A percentile compares a stretch with the other conserved stretches of the same genome.
Evolutionary conservation across 768 basidiomycete genomes (phyloP).

Genomic region (Macrolepiota albuminosa): DNA sequence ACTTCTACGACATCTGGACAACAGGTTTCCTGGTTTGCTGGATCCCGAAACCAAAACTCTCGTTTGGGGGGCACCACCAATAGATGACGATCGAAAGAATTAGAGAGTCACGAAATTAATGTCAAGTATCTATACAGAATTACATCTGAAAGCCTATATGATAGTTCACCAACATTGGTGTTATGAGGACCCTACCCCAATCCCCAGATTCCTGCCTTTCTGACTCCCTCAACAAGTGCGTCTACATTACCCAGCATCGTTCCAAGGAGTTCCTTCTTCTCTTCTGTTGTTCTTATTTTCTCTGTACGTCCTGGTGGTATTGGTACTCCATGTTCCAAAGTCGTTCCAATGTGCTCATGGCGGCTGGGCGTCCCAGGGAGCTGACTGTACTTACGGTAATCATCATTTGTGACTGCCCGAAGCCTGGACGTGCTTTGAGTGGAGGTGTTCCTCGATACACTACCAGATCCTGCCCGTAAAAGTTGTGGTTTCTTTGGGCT

Average conservation of each 20-base stretch:
- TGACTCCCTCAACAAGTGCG: constrained; percentile 81
- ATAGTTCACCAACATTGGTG: not conserved
- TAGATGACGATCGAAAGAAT: constrained; percentile 56
- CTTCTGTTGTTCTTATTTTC: constrained; percentile 58
- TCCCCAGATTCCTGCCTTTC: constrained; percentile 87
- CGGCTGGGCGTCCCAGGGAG: constrained; percentile 2
- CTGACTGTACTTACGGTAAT: constrained; percentile 10
- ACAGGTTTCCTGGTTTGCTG: constrained; percentile 43
- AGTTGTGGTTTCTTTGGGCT: constrained; percentile 56
- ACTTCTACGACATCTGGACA: constrained; percentile 40
- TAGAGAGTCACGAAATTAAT: constrained; percentile 9
- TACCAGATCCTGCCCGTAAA: constrained; percentile 14
- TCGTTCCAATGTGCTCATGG: constrained; percentile 4
- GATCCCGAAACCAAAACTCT: constrained; percentile 61
- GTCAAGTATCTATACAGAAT: not conserved
- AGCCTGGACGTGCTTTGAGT: constrained; percentile 17
- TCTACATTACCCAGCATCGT: constrained; percentile 90
- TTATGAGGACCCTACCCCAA: constrained; percentile 30
- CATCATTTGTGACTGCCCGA: constrained; percentile 15
- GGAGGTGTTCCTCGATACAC: constrained; percentile 12
- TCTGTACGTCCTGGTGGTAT: constrained; percentile 7
- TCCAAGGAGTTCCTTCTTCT: constrained; percentile 78
- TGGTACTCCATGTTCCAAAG: constrained; percentile 11
- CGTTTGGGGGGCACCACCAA: constrained; percentile 69
- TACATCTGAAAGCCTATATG: not conserved